Evolutionary conservation across 306 rosid genomes (phyloP), one percentile per base, ranked within the genome.

Genomic region (Vigna mungo): DNA sequence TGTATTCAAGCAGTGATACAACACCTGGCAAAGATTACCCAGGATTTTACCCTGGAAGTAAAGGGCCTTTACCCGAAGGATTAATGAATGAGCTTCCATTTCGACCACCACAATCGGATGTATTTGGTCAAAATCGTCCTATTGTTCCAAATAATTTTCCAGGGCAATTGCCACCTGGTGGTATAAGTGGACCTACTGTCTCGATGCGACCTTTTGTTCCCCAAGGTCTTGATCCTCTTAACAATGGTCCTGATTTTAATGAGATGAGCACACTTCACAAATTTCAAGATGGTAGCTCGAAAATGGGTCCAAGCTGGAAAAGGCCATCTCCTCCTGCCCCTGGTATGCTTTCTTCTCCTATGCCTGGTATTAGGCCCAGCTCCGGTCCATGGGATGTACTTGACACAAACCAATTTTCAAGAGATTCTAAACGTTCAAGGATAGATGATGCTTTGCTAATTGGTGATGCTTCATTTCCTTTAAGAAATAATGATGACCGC

Each of bases 1-100:
- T 86, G 97, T 93, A 84, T 81, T 90, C 92, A 18, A 90, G 87
- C 86, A 89, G 91, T 82, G 97, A 85, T 10, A 74, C 84, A 72
- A 86, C 87, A 72, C 91, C 94, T 64, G 89, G 90, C 47, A 86
- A 85, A 67, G 93, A 89, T 68, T 80, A 81, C 73, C 80, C 87
- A 39, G 81, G 84, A 60, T 52, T 83, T 76, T 81, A 55, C 55
- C 72, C 89, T 71, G 90, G 84, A 48, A 84, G 76, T 77, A 86
- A 86, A 83, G 92, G 89, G 78, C 80, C 85, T 32, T 73, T 88
- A 75, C 82, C 89, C 52, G 92, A 89, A 52, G 78, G 79, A 71
- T 76, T 86, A 27, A 63, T 77, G n/a, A 84, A 63, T 52, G 96
- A 88, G 62, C 90, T 79, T 77, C 55, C 89, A 20, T 83, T 87